Conservation (phyloP, 2,329 filamentous ascomycete genomes). For the Hyphodiscus sp. region DNA sequence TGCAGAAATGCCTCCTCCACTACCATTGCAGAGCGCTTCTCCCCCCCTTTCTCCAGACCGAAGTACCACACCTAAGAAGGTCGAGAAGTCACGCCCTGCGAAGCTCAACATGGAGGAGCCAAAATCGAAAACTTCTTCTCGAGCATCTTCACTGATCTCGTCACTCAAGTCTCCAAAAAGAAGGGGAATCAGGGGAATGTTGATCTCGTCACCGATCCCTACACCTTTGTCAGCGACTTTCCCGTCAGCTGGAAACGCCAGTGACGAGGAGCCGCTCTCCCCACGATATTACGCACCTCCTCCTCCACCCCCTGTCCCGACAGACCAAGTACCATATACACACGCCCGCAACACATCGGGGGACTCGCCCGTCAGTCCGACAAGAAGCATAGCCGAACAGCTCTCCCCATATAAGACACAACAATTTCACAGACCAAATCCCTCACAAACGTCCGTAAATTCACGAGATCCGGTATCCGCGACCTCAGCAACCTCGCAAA, state of each 20-base stretch:
- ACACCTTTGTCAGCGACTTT: slow-evolving; percentile 57
- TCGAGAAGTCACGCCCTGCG: slow-evolving; percentile 39
- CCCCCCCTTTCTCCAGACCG: slow-evolving; percentile 24
- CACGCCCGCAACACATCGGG: slow-evolving; percentile 15
- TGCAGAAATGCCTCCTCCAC: slow-evolving; percentile 34
- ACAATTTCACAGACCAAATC: slow-evolving; percentile 7
- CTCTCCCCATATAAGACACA: slow-evolving; percentile 12
- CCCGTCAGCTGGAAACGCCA: slow-evolving; percentile 40
- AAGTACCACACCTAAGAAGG: slow-evolving; percentile 37
- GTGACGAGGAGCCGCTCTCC: slow-evolving; percentile 52
- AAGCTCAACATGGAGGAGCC: slow-evolving; percentile 35
- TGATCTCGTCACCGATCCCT: slow-evolving; percentile 60
- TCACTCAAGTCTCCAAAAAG: slow-evolving; percentile 52
- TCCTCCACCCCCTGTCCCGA: slow-evolving; percentile 50
- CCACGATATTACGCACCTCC: slow-evolving; percentile 52
- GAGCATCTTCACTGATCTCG: slow-evolving; percentile 52
- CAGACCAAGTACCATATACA: slow-evolving; percentile 36
- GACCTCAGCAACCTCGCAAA: slow-evolving; percentile 13
- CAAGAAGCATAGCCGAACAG: slow-evolving; percentile 24
- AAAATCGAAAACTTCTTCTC: slow-evolving; percentile 41
- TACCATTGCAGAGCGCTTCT: slow-evolving; percentile 19
- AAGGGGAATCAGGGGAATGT: slow-evolving; percentile 39
- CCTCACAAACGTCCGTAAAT: slow-evolving; percentile 15
- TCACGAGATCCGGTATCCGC: slow-evolving; percentile 18
- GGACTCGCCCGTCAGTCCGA: slow-evolving; percentile 17